Evolutionary conservation across 1,139 yeast genomes (phyloP).

Genomic region (Debaryomyces nepalensis): DNA sequence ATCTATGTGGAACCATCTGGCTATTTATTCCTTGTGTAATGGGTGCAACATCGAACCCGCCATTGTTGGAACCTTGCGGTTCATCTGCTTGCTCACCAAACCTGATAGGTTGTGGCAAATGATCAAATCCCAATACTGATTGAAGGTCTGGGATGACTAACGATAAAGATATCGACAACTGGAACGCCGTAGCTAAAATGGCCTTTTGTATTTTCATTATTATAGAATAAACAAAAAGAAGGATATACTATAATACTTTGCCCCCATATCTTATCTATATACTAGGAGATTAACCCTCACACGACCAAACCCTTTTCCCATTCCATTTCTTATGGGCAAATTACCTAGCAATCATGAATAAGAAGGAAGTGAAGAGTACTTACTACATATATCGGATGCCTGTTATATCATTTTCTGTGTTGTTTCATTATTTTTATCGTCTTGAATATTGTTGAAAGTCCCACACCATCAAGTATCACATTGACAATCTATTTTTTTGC

Average conservation of each 20-base stretch:
- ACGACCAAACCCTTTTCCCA: background rate
- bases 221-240: background rate
- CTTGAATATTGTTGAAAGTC: no score
- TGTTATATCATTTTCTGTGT: no score
- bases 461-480: no score
- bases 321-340: no score
- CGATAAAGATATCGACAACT: constrained; percentile 3
- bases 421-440: no score
- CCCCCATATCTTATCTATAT: constrained; percentile 1
- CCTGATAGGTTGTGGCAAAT: background rate
- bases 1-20: constrained; percentile 52
- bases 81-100: background rate
- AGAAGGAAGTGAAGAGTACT: no score
- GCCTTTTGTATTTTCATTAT: constrained; percentile 5
- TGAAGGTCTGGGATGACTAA: constrained; percentile 13
- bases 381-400: no score
- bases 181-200: constrained; percentile 4
- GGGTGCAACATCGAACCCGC: constrained; percentile 5
- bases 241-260: background rate
- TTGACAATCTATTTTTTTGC: no score
- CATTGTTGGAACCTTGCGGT: background rate
- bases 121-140: constrained; percentile 8
- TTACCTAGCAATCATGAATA: no score
- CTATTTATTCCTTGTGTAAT: constrained; percentile 1
- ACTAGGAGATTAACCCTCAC: constrained; percentile 1